phyloP scores from a whole-genome alignment of 768 basidiomycete genomes.

The Chalciporus chontae region DNA sequence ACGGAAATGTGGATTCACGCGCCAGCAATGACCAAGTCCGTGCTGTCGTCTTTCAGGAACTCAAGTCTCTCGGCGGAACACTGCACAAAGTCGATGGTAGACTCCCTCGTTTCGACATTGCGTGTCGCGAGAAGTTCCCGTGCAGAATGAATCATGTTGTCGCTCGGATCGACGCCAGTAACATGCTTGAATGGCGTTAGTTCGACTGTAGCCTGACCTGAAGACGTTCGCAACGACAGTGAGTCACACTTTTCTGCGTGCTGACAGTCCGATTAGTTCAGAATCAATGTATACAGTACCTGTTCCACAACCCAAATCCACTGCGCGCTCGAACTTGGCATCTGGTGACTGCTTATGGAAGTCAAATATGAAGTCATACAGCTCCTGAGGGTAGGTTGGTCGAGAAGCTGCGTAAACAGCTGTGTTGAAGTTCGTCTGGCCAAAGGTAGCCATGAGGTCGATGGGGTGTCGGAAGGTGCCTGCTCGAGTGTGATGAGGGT shows the following conservation, averaged over 20 bases:
- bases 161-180: slow-evolving; percentile 72
- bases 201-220: slow-evolving; percentile 68
- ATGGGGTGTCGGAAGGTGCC: neutral
- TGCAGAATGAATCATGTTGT: slow-evolving; percentile 64
- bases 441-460: slow-evolving; percentile 65
- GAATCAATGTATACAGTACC: slow-evolving; percentile 49
- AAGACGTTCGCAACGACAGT: neutral
- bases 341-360: slow-evolving; percentile 41
- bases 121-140: slow-evolving; percentile 16
- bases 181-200: slow-evolving; percentile 56
- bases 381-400: slow-evolving; percentile 62
- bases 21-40: slow-evolving; percentile 72
- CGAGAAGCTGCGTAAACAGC: slow-evolving; percentile 60
- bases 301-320: slow-evolving; percentile 82
- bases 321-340: slow-evolving; percentile 49
- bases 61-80: slow-evolving; percentile 53
- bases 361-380: slow-evolving; percentile 61
- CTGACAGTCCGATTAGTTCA: too few relatives aligned
- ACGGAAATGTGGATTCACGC: slow-evolving; percentile 14
- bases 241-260: too few relatives aligned
- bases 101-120: slow-evolving; percentile 14
- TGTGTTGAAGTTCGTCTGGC: slow-evolving; percentile 63
- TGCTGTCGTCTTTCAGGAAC: slow-evolving; percentile 45
- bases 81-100: slow-evolving; percentile 30
- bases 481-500: neutral